These are phyloP conservation scores for Curvularia verruculosa DNA, from an alignment of 2,329 filamentous ascomycete genomes.

Conservation along the genomic window DNA sequence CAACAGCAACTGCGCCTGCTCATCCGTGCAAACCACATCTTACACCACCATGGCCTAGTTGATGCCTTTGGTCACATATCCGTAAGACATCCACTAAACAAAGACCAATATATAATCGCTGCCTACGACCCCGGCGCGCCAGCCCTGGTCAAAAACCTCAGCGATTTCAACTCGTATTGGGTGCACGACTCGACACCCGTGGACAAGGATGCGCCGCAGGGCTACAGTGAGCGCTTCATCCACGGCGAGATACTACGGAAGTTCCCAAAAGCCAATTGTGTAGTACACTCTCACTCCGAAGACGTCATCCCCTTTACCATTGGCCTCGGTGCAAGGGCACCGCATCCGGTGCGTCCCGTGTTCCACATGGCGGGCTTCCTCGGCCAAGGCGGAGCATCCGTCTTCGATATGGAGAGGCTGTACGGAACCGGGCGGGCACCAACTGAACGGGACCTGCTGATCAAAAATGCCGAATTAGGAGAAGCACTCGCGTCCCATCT, in stretches of 20 bases:
- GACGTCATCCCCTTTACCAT: conserved; percentile 50
- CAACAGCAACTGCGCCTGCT: conserved; percentile 29
- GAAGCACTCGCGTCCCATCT: conserved; percentile 28
- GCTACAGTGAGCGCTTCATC: conserved; percentile 53
- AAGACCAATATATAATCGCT: conserved; percentile 57
- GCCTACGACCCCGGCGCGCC: conserved; percentile 53
- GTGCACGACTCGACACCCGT: conserved; percentile 53
- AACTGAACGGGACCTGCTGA: conserved; percentile 32
- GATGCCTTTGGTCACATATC: conserved; percentile 63
- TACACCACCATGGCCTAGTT: conserved; percentile 57
- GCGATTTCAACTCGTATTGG: conserved; percentile 57
- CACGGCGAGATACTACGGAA: conserved; percentile 50
- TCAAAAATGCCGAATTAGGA: conserved; percentile 32
- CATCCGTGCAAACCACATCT: conserved; percentile 54
- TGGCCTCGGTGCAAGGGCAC: conserved; percentile 29
- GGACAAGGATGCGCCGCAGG: conserved; percentile 45
- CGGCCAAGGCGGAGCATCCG: conserved; percentile 24
- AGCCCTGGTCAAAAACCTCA: conserved; percentile 52
- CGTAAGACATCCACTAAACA: conserved; percentile 55
- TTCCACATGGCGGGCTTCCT: conserved; percentile 53
- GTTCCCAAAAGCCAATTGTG: conserved; percentile 48
- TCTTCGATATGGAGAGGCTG: conserved; percentile 22
- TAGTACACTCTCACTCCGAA: conserved; percentile 52
- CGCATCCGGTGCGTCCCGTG: conserved; percentile 31
- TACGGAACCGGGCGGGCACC: conserved; percentile 21